These are phyloP conservation scores for Flaveria ramosissima DNA, from an alignment of 129 eudicot genomes.

Conservation along the genomic window DNA sequence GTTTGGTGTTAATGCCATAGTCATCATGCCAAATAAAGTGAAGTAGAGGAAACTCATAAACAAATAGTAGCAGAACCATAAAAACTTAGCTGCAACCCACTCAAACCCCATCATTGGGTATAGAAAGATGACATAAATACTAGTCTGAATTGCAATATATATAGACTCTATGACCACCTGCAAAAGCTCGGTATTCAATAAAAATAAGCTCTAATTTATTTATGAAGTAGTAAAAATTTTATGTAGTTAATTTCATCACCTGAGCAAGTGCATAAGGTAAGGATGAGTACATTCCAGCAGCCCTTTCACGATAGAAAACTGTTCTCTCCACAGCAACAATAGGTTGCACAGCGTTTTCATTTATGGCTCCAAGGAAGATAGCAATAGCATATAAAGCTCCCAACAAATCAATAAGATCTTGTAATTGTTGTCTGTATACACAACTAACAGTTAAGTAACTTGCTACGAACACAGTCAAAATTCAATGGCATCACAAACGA, in stretches of 20 bases:
- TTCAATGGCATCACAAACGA: no score
- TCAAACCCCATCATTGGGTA: constrained; percentile 43
- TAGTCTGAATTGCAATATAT: constrained; percentile 39
- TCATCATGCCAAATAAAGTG: constrained; percentile 44
- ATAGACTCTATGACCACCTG: constrained; percentile 45
- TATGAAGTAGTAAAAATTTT: not conserved
- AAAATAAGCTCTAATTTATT: not conserved
- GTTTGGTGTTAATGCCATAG: constrained; percentile 41
- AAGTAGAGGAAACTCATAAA: constrained; percentile 39
- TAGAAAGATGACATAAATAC: constrained; percentile 26
- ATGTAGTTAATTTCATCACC: constrained; percentile 26
- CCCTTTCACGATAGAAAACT: constrained; percentile 53
- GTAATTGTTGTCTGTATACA: constrained; percentile 36
- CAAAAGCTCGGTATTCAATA: constrained; percentile 24
- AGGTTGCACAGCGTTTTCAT: constrained; percentile 44
- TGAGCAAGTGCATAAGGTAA: constrained; percentile 52
- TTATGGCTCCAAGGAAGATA: constrained; percentile 51
- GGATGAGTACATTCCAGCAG: constrained; percentile 57
- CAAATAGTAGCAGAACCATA: constrained; percentile 39
- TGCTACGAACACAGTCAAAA: no score
- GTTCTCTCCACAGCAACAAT: constrained; percentile 48
- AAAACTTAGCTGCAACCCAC: constrained; percentile 41
- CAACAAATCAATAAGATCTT: constrained; percentile 40
- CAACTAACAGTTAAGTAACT: constrained; percentile 15
- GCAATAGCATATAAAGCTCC: constrained; percentile 44